phyloP scores from a whole-genome alignment of 2,329 filamentous ascomycete species.

The Cordyceps cicadae region DNA sequence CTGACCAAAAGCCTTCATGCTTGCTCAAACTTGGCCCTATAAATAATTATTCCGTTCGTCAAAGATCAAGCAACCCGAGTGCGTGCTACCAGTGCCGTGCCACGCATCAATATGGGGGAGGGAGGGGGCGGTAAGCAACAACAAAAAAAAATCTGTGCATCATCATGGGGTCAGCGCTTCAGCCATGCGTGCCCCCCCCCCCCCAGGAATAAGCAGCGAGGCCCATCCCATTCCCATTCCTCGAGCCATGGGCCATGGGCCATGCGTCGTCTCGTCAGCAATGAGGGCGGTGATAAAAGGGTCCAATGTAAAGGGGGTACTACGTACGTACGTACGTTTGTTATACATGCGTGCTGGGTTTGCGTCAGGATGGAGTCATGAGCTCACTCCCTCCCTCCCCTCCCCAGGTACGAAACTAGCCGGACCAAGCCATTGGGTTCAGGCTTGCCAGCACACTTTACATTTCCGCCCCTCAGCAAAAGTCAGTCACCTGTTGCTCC shows the following conservation, averaged over 20 bases:
- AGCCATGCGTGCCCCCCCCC: background rate
- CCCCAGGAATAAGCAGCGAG: background rate
- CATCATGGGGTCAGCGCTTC: conserved; percentile 8
- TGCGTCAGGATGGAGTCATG: background rate
- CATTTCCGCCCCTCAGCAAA: background rate
- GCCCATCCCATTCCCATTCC: background rate
- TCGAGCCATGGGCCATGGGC: background rate
- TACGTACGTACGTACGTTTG: background rate
- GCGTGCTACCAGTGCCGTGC: background rate
- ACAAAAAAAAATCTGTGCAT: background rate
- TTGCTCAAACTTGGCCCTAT: background rate
- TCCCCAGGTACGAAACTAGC: too few species aligned
- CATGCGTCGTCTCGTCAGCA: background rate
- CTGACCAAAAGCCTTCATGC: conserved; percentile 12
- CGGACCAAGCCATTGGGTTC: background rate
- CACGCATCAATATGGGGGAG: background rate
- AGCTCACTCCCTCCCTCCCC: background rate
- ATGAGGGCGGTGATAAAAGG: background rate
- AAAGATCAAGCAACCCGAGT: background rate
- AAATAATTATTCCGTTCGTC: background rate
- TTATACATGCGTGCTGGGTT: background rate
- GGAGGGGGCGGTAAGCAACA: background rate
- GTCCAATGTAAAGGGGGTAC: background rate
- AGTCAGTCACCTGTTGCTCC: background rate
- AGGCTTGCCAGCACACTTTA: background rate